These are phyloP conservation scores for Lathyrus sativus DNA, from an alignment of 306 rosid genomes.

Conservation along the genomic window DNA sequence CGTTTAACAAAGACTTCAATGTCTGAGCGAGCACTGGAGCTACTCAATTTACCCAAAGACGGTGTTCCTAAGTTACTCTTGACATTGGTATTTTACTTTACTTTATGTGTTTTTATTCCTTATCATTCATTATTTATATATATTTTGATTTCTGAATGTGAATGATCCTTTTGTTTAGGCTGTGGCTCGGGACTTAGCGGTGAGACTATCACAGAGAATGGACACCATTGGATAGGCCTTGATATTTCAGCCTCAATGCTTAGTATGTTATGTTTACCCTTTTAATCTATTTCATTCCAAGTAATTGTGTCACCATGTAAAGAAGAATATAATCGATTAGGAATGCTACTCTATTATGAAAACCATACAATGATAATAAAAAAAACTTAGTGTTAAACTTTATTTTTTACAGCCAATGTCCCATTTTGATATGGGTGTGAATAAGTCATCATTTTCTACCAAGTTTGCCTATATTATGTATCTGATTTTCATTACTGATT, in stretches of 20 bases:
- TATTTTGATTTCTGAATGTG: not conserved
- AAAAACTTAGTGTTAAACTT: not conserved
- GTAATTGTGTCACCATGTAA: not conserved
- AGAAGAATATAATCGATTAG: not conserved
- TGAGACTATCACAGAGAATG: constrained; percentile 67
- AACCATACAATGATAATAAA: not conserved
- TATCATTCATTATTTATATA: not conserved
- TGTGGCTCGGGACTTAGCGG: constrained; percentile 96
- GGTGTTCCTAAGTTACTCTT: constrained; percentile 71
- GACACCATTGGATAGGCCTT: constrained; percentile 87
- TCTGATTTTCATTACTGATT: constrained; percentile 14
- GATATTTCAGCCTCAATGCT: constrained; percentile 94
- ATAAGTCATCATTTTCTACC: constrained; percentile 7
- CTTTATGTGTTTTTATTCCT: not conserved
- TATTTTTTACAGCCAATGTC: not conserved
- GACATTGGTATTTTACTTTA: constrained; percentile 65
- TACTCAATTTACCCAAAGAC: constrained; percentile 78
- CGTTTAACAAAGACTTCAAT: constrained; percentile 39
- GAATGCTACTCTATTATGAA: not conserved
- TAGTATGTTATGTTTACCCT: constrained; percentile 45
- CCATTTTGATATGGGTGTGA: not conserved
- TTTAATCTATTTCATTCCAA: not conserved
- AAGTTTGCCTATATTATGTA: constrained; percentile 3
- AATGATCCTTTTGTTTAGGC: constrained; percentile 46
- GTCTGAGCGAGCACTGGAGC: constrained; percentile 81